A percentile compares a stretch with the other conserved stretches of the same genome.
Evolutionary conservation across 116 monocot genomes (phyloP).

Genomic region (Iris pallida): DNA sequence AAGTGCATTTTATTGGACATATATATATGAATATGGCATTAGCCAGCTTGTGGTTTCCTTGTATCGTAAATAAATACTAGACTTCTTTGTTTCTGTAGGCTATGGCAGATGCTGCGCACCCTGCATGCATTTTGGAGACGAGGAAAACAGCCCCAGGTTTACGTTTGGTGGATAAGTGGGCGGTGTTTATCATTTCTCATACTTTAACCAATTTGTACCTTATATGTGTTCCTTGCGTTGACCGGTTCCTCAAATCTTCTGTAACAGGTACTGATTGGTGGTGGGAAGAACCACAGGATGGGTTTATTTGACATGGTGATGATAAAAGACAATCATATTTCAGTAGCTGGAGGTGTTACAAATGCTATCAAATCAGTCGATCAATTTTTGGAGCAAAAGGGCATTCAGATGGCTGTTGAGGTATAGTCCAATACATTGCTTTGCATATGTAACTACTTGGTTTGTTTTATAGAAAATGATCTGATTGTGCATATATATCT

Average conservation of each 20-base stretch:
- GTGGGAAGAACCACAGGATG: conserved; percentile 94
- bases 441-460: too few species aligned
- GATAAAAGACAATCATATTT: conserved; percentile 99
- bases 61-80: not conserved
- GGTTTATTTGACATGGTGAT: conserved; percentile 99
- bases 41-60: not conserved
- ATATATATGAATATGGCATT: too few species aligned
- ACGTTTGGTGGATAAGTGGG: conserved; percentile 99
- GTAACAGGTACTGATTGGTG: conserved; percentile 84
- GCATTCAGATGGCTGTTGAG: conserved; percentile 84
- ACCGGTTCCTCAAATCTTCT: not conserved
- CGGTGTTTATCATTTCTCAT: conserved; percentile 52
- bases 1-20: too few species aligned
- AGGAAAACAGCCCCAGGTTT: conserved; percentile 97
- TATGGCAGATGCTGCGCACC: conserved; percentile 86
- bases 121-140: conserved; percentile 90
- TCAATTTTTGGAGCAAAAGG: conserved; percentile 52
- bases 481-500: too few species aligned
- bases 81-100: conserved; percentile 33
- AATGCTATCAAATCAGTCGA: conserved; percentile 85
- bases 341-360: conserved; percentile 75
- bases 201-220: conserved; percentile 10
- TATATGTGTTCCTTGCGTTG: conserved; percentile 6
- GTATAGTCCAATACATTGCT: conserved; percentile 17
- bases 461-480: too few species aligned